Base-by-base conservation (phyloP, 1,139 yeast genomes). In the Magnusiomyces tetraspermus region DNA sequence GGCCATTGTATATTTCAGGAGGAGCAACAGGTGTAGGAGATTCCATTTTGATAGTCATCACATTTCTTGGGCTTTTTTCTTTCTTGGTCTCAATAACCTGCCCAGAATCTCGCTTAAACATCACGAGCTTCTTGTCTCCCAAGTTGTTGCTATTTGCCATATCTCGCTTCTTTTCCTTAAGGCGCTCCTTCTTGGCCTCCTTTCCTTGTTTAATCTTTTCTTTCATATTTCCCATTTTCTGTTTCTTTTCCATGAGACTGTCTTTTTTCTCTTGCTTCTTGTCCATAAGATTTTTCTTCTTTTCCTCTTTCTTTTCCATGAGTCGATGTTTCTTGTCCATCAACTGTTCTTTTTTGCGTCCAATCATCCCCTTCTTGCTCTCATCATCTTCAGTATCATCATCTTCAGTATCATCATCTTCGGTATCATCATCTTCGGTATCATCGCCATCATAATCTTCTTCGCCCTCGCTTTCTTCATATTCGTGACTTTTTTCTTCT, bases 1-100 rank as follows among this genome's bases (percentile, higher is more conserved):
- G 46, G n/a, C 46, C 46, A 10, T 24, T 17, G n/a, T 43, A 43
- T 5, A 43, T 15, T 43, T 43, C 46, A 3, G 46, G 46, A 3
- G 31, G 21, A 15, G 33, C 46, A 43, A 28, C 36, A 4, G 23
- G 36, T 4, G 24, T 41, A 5, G 45, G 30, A 23, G 3, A 24
- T 40, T 19, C 38, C 38, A 33, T 33, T 33, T 33, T 33, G 17
- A 33, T 17, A 15, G 17, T 10, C 10, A 33, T 8, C 5, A 15
- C 38, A 4, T 33, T 33, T 4, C 5, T 17, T 33, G 38, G 38
- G n/a, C 17, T 15, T 13, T 23, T n/a, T 41, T 22, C 24, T 3
- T 10, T 21, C 40, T 10, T 13, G 5, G n/a, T 36, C 11, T 36
- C 11, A 17, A 36, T 4, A 5, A 3, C 36, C 36, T 10, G 10